Evolutionary conservation across 2,329 filamentous ascomycete species (phyloP), one percentile per base, ranked within the genome.

Genomic region (Leptoxyphium fumago): DNA sequence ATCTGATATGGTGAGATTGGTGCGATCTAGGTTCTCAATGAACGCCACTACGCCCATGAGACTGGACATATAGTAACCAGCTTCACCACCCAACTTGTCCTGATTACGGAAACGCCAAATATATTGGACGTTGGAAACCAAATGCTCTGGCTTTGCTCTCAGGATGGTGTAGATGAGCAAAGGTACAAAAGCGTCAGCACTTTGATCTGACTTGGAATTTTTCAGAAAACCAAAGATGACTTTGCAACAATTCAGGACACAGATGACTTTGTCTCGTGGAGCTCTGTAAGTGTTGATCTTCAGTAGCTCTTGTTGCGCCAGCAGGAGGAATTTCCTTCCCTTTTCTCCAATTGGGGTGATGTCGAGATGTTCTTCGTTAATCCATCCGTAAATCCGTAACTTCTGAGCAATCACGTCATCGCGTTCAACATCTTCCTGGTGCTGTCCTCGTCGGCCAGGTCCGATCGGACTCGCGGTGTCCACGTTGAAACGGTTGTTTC

Each of bases 231-330:
- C 91, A 63, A 98, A 96, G 50, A 98, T 96, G 50, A 98, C 93
- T 65, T 98, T 98, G 75, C 91, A 98, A 67, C 88, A 95, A 65
- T 98, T 98, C 45, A 98, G 68, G 39, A 96, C 86, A 62, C 91
- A 98, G 41, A 98, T 96, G 44, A 98, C 91, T 65, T 98, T 98
- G 69, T 98, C 91, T 54, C 91, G 73, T 3, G 91, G 91, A n/a
- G 91, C 91, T 52, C 93, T 78, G 60, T 98, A 98, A 8, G 84
- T 91, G 58, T 89, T 94, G 58, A 98, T 95, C 63, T 98, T 98
- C 32, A 94, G 67, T 11, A 98, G 71, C 64, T 98, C 91, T 74
- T 94, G 85, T 58, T 95, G 87, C 15, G 91, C 91, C 36, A 98
- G 70, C 50, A 78, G 77, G 43, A 98, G 69, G 58, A 98, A 98